Evolutionary conservation across 176 grass and related monocot genomes (phyloP), one percentile per base, ranked within the genome.

Genomic region (Poa pratensis): DNA sequence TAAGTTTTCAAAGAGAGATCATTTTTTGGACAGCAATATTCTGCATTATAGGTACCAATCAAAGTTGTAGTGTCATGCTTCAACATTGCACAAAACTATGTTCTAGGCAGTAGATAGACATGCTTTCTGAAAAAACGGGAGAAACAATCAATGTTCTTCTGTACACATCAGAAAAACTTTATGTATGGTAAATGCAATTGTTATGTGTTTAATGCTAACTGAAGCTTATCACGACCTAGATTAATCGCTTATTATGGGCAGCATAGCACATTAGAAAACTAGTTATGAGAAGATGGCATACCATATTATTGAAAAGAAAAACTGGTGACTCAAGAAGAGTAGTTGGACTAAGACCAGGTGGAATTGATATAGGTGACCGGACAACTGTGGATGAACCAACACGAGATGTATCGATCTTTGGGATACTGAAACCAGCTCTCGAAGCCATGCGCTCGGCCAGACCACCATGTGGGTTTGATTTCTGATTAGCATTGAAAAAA

Each of bases 271-370:
- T 67, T 78, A 84, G 63, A 12, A 84, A 83, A 77, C 72, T 15
- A 65, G 73, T 40, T 73, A 76, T 60, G 50, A 70, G 87, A 78
- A 85, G 20, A 87, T 71, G 48, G 7, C 82, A 69, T 96, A 99
- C 97, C 94, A 87, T 61, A 67, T 79, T 60, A 72, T 99, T 94
- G 84, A 88, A 91, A 76, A 99, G 94, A 69, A 99, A 91, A 81
- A 96, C 92, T 10, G 97, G 97, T 32, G 97, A 99, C 37, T 99
- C 97, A 26, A 99, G 84, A 59, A 96, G 85, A 45, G 84, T 80
- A 46, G 92, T 94, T 63, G 97, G 97, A 79, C 97, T 99, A 51
- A 99, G 88, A 73, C 97, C 97, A 76, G 94, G 94, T 63, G 97
- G 94, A 84, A 99, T 99, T 48, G 92, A 88, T 77, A 99, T 78